Conservation (phyloP, 2,329 filamentous ascomycete genomes). For the Chaetomium sp. region DNA sequence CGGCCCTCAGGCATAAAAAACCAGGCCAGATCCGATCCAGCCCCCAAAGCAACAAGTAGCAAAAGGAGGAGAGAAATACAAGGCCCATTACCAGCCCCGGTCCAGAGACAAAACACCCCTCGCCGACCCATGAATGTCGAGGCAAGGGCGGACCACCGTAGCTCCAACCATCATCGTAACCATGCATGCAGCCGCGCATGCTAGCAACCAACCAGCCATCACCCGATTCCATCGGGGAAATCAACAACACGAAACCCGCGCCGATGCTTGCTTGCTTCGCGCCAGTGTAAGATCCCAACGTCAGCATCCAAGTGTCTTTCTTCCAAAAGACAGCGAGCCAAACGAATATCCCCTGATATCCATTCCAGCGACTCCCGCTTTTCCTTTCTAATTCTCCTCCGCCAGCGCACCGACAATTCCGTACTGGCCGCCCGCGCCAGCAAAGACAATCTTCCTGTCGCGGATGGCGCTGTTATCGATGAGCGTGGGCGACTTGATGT, state of each 20-base stretch:
- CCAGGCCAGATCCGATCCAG: background rate
- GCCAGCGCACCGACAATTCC: constrained; percentile 60
- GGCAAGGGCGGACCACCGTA: background rate
- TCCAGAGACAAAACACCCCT: background rate
- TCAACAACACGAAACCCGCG: background rate
- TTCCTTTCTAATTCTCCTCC: constrained; percentile 24
- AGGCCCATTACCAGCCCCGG: background rate
- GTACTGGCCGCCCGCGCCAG: constrained; percentile 88
- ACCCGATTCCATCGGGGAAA: background rate
- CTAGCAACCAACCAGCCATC: background rate
- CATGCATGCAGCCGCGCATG: background rate
- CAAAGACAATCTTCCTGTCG: constrained; percentile 72
- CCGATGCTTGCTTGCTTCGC: background rate
- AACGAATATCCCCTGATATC: background rate
- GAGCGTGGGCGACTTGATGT: constrained; percentile 73
- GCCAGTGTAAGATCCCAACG: background rate
- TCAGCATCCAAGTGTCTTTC: background rate
- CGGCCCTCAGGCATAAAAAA: background rate
- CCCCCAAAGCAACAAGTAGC: background rate
- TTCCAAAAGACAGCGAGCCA: background rate
- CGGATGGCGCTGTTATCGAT: constrained; percentile 84
- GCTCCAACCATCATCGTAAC: background rate
- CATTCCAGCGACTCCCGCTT: background rate
- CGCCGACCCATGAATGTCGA: background rate
- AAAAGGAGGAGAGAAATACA: background rate